Conservation (phyloP, 805 yeast species). For the Metschnikowia dekortorum region DNA sequence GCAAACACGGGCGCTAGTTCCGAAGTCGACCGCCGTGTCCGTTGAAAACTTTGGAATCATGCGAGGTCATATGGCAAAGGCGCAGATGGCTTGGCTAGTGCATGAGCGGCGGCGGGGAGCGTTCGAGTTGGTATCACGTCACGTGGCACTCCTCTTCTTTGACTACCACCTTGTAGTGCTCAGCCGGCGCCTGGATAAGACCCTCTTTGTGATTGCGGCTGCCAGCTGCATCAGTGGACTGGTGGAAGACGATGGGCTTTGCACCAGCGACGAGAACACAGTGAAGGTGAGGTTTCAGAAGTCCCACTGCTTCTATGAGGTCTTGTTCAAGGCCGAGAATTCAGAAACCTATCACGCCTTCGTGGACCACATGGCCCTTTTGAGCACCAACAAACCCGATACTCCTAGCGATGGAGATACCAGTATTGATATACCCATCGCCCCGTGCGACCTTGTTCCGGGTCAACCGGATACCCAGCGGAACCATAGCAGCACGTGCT, state of each 20-base stretch:
- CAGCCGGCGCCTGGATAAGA: neutral
- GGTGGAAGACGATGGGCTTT: constrained; percentile 7
- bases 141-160: constrained; percentile 4
- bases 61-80: neutral
- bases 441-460: constrained; percentile 7
- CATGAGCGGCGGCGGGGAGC: constrained; percentile 1
- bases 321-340: constrained; percentile 4
- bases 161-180: constrained; percentile 7
- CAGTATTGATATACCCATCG: constrained; percentile 4
- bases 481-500: constrained; percentile 3
- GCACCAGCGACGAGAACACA: neutral
- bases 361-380: neutral
- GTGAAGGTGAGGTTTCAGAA: constrained; percentile 7
- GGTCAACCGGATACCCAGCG: neutral
- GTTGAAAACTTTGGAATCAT: neutral
- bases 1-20: neutral
- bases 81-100: constrained; percentile 6
- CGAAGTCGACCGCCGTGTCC: neutral
- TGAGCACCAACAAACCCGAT: neutral
- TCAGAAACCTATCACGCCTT: neutral
- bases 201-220: constrained; percentile 6
- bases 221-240: constrained; percentile 3
- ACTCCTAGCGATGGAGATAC: constrained; percentile 6
- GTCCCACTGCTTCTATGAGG: constrained; percentile 9
- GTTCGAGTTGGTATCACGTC: constrained; percentile 2